A percentile compares a stretch with the other conserved stretches of the same genome.
Evolutionary conservation across 495 filamentous ascomycete genomes (phyloP).

Genomic region (Aspergillus haitiensis): DNA sequence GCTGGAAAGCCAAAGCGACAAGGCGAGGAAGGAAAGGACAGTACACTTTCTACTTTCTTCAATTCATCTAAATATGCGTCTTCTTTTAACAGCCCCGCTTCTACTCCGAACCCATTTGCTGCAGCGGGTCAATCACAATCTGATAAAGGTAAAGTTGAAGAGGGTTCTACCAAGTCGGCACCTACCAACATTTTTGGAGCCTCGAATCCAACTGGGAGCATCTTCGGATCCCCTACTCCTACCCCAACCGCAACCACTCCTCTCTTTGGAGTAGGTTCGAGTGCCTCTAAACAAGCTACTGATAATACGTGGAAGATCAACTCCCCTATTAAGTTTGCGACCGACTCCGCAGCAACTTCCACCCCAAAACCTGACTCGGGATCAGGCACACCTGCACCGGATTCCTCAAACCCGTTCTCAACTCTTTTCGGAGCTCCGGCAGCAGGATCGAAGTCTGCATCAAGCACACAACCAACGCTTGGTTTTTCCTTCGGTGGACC

Average conservation of each 20-base stretch:
- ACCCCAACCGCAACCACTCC: conserved; percentile 27
- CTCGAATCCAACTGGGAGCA: conserved; percentile 12
- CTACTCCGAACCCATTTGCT: conserved; percentile 32
- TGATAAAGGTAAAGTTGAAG: conserved; percentile 22
- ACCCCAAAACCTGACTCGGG: conserved; percentile 31
- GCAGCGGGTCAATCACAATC: conserved; percentile 19
- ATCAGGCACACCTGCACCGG: conserved; percentile 32
- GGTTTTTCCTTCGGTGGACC: conserved; percentile 43
- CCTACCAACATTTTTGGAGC: conserved; percentile 33
- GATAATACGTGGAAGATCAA: conserved; percentile 57
- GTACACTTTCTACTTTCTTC: conserved; percentile 25
- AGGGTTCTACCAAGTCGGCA: conserved; percentile 18
- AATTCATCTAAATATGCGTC: conserved; percentile 27
- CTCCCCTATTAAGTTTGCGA: conserved; percentile 15
- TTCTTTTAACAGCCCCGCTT: conserved; percentile 26
- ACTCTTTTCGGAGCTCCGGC: conserved; percentile 44
- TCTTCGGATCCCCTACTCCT: conserved; percentile 24
- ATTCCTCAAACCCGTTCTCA: conserved; percentile 39
- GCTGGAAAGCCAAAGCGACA: conserved; percentile 52
- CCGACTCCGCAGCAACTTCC: conserved; percentile 25
- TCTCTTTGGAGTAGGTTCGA: conserved; percentile 18
- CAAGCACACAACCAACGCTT: conserved; percentile 27
- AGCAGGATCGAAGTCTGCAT: conserved; percentile 32
- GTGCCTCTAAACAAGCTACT: conserved; percentile 22
- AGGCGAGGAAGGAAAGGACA: conserved; percentile 30